Evolutionary conservation across 176 grass and related monocot genomes (phyloP).

Genomic region (Miscanthus lutarioriparius): DNA sequence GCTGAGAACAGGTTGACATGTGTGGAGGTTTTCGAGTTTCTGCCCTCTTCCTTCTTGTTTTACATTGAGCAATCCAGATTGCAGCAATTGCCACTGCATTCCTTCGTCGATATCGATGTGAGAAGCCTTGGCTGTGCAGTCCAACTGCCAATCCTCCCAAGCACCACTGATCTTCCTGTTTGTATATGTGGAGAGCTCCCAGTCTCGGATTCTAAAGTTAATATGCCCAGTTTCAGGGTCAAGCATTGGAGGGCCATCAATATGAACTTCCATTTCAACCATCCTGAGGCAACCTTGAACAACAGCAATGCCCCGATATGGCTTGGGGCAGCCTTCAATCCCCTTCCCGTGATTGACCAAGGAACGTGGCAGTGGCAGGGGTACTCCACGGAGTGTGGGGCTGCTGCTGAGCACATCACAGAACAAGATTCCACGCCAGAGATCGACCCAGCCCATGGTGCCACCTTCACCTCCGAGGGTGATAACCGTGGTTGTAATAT

Average conservation of each 20-base stretch:
- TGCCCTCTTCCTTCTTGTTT: no score
- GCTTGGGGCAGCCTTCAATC: background rate
- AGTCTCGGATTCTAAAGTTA: background rate
- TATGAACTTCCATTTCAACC: background rate
- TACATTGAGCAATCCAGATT: background rate
- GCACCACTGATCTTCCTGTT: background rate
- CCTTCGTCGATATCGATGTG: background rate
- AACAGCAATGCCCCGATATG: background rate
- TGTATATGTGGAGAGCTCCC: background rate
- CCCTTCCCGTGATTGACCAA: background rate
- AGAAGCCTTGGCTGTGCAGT: background rate
- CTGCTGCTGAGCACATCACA: no score
- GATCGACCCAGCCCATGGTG: background rate
- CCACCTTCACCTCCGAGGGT: background rate
- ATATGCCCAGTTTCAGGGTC: background rate
- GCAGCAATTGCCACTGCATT: background rate
- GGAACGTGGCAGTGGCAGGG: background rate
- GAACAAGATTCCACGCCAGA: background rate
- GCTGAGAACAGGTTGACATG: no score
- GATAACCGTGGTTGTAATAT: conserved; percentile 3
- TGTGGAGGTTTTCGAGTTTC: no score
- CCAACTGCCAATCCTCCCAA: background rate
- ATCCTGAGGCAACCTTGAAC: background rate
- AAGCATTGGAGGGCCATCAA: background rate
- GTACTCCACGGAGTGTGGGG: no score